Evolutionary conservation across 208 protist genomes (phyloP).

Genomic region (Angomonas ambiguus): DNA sequence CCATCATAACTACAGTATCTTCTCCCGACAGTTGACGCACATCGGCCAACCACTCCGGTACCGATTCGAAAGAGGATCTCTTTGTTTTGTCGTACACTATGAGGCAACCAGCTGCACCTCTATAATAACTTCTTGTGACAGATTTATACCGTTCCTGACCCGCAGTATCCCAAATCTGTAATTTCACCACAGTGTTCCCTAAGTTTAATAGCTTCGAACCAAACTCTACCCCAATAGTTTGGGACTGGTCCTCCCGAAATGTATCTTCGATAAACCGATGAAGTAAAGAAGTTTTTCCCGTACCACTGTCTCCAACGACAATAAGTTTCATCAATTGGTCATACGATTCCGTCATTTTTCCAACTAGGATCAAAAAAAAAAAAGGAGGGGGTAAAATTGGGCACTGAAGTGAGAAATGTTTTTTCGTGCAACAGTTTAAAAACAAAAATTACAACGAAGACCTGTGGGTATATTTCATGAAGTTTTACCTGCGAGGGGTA

Average conservation of each 20-base stretch:
- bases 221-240: constrained; percentile 98
- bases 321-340: constrained; percentile 85
- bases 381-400: constrained; percentile 12
- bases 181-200: constrained; percentile 90
- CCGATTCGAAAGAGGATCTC: constrained; percentile 92
- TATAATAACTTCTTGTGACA: constrained; percentile 96
- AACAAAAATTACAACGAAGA: neutral
- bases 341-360: constrained; percentile 59
- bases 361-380: neutral
- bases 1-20: constrained; percentile 82
- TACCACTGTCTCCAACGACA: constrained; percentile 79
- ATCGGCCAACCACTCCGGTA: constrained; percentile 96
- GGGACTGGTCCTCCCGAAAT: constrained; percentile 92
- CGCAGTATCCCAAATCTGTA: constrained; percentile 97
- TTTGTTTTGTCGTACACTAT: constrained; percentile 99
- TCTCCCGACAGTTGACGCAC: constrained; percentile 90
- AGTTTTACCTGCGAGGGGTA: no score
- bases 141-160: constrained; percentile 98
- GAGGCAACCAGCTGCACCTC: constrained; percentile 96
- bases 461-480: no score
- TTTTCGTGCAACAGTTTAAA: no score
- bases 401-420: neutral
- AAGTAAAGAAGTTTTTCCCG: constrained; percentile 96
- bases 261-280: constrained; percentile 96
- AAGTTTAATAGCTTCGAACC: constrained; percentile 94